Conservation (phyloP, 768 basidiomycete genomes). For the Pleurotus djamor region DNA sequence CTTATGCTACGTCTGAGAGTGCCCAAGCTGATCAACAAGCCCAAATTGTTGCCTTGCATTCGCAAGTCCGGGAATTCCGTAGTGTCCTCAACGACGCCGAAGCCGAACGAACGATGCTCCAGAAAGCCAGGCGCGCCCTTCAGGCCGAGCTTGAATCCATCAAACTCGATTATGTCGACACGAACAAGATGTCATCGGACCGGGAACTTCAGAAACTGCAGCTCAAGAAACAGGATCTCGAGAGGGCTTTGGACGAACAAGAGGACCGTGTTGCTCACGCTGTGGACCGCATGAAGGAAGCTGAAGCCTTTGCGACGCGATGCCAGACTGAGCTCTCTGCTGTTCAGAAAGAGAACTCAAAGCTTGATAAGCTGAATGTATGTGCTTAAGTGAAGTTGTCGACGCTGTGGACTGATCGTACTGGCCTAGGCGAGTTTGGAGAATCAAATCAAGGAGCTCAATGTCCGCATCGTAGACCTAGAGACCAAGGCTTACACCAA, state of each 20-base stretch:
- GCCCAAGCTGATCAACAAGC: conserved; percentile 81
- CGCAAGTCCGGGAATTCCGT: conserved; percentile 83
- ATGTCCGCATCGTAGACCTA: conserved; percentile 78
- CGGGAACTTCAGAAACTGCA: conserved; percentile 73
- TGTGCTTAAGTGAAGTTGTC: conserved; percentile 9
- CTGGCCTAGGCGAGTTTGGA: conserved; percentile 68
- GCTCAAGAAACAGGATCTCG: conserved; percentile 80
- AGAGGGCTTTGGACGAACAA: conserved; percentile 76
- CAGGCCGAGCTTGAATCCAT: conserved; percentile 82
- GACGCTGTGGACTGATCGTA: conserved; percentile 5
- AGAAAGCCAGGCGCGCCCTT: conserved; percentile 77
- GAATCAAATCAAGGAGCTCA: conserved; percentile 83
- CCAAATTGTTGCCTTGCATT: conserved; percentile 81
- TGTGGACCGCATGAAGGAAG: conserved; percentile 78
- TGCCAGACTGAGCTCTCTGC: conserved; percentile 76
- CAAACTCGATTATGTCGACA: conserved; percentile 72
- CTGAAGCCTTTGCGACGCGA: conserved; percentile 73
- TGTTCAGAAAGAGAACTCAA: conserved; percentile 77
- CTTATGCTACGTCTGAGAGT: conserved; percentile 68
- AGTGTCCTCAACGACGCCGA: conserved; percentile 84
- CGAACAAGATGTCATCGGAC: conserved; percentile 67
- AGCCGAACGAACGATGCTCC: conserved; percentile 73
- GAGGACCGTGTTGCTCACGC: conserved; percentile 71
- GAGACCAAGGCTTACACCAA: conserved; percentile 75
- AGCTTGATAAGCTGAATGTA: conserved; percentile 78